Percentiles rank a stretch among this genome's conserved stretches.
phyloP scores from a whole-genome alignment of 306 rosid genomes.

The Styphnolobium japonicum region DNA sequence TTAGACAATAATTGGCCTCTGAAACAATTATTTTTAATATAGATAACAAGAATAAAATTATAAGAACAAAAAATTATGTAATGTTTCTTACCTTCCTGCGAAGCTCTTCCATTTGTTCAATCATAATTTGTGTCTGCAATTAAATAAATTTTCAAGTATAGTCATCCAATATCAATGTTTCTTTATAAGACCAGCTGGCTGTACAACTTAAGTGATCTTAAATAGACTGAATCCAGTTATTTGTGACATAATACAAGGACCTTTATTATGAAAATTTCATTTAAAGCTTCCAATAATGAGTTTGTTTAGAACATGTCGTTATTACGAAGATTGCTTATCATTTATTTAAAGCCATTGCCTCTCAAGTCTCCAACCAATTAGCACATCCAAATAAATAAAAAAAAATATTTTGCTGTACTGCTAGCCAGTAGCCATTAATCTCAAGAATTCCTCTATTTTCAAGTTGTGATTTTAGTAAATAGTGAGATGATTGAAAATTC shows the following conservation, averaged over 20 bases:
- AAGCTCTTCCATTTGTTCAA: constrained; percentile 80
- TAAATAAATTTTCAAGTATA: not conserved
- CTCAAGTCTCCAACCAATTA: not conserved
- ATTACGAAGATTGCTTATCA: not conserved
- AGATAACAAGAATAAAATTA: not conserved
- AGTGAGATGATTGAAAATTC: not conserved
- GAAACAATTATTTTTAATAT: not conserved
- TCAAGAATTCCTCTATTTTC: not conserved
- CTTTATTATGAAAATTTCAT: not conserved
- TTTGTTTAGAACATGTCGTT: not conserved
- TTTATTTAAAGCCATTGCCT: not conserved
- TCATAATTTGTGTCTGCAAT: constrained; percentile 76
- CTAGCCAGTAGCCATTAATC: no score
- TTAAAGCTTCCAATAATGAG: not conserved
- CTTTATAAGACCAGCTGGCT: not conserved
- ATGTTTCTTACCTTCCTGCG: constrained; percentile 56
- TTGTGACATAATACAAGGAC: not conserved
- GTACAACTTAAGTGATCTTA: not conserved
- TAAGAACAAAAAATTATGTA: not conserved
- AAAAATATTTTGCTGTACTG: not conserved
- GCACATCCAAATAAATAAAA: not conserved
- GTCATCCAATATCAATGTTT: not conserved
- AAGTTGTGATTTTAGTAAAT: not conserved
- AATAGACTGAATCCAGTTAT: not conserved
- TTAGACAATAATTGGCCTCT: not conserved